These are phyloP conservation scores for Cupressus sempervirens DNA, from an alignment of 75 land plant genomes.

Conservation along the genomic window DNA sequence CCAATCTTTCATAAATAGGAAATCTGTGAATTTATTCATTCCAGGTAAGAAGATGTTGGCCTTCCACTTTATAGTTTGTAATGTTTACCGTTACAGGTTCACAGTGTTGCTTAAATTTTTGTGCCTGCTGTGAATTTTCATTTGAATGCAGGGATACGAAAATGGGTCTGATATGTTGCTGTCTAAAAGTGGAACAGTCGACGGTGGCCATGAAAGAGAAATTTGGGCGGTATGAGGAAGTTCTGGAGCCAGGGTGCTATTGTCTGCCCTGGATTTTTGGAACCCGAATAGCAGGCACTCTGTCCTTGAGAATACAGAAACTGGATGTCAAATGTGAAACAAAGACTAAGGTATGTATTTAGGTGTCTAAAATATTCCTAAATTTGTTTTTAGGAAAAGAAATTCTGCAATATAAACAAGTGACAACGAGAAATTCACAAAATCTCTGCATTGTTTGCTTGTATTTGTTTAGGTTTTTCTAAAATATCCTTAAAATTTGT, in stretches of 20 bases:
- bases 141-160: neutral
- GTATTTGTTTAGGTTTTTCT: no score
- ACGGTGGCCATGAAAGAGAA: conserved; percentile 46
- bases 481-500: no score
- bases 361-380: neutral
- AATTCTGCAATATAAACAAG: no score
- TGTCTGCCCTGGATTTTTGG: conserved; percentile 48
- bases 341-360: conserved; percentile 50
- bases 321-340: conserved; percentile 67
- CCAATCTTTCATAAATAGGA: no score
- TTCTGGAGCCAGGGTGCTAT: conserved; percentile 62
- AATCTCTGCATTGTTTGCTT: no score
- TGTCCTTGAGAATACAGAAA: conserved; percentile 50
- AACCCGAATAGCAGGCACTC: conserved; percentile 27
- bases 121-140: neutral
- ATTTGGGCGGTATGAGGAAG: conserved; percentile 43
- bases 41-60: no score
- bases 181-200: conserved; percentile 50
- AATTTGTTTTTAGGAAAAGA: no score
- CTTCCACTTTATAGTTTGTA: no score
- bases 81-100: no score
- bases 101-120: no score
- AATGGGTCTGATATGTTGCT: conserved; percentile 49
- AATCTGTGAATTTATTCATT: no score
- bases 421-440: no score